phyloP scores from a whole-genome alignment of 257 asterid species.

The Fraxinus pennsylvanica region DNA sequence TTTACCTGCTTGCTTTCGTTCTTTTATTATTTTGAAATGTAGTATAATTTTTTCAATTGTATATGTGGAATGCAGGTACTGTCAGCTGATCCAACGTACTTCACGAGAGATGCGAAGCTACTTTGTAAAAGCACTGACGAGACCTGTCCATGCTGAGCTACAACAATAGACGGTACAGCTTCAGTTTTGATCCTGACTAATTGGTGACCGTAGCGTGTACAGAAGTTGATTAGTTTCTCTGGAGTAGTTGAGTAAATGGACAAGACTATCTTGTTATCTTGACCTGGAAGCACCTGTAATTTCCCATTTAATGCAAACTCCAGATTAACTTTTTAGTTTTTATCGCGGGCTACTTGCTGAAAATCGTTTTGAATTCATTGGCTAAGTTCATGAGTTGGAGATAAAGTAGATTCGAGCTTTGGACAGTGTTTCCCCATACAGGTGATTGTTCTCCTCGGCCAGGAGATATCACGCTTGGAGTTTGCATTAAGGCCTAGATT shows the following conservation, averaged over 20 bases:
- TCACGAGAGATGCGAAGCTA: constrained; percentile 77
- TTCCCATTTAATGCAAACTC: constrained; percentile 26
- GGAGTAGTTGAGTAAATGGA: constrained; percentile 21
- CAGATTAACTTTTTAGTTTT: neutral
- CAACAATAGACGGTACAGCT: constrained; percentile 39
- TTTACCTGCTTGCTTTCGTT: neutral
- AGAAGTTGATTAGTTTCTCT: constrained; percentile 41
- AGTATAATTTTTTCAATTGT: neutral
- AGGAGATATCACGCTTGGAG: no score
- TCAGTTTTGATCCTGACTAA: constrained; percentile 51
- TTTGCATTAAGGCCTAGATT: no score
- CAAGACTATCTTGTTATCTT: constrained; percentile 38
- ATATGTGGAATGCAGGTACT: constrained; percentile 53
- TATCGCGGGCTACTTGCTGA: neutral
- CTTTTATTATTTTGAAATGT: neutral
- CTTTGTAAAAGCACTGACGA: constrained; percentile 62
- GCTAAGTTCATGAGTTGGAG: no score
- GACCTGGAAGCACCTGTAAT: constrained; percentile 32
- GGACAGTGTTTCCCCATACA: no score
- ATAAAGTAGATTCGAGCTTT: no score
- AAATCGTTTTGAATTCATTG: neutral
- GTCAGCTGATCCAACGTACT: constrained; percentile 65
- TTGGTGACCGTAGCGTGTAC: constrained; percentile 52
- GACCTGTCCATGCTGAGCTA: constrained; percentile 50
- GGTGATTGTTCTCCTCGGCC: no score